These are phyloP conservation scores for Saccharomycopsis schoenii DNA, from an alignment of 805 yeast species.

Conservation along the genomic window DNA sequence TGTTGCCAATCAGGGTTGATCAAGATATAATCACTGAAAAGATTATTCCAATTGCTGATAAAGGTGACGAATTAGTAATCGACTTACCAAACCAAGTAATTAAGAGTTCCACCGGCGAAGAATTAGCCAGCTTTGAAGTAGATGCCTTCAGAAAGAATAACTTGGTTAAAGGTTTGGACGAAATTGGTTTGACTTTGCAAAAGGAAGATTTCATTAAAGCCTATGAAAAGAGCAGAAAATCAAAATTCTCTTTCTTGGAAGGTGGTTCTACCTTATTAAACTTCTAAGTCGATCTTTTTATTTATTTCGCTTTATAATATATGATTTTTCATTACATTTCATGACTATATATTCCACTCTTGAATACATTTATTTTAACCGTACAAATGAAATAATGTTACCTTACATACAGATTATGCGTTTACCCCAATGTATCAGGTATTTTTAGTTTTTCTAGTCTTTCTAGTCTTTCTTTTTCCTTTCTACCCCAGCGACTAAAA, in stretches of 20 bases:
- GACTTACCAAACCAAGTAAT: slow-evolving; percentile 87
- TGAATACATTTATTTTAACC: too few species aligned
- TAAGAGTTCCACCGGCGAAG: slow-evolving; percentile 53
- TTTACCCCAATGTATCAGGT: background rate
- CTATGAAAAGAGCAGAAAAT: slow-evolving; percentile 71
- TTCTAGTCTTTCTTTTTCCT: background rate
- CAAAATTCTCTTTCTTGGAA: slow-evolving; percentile 83
- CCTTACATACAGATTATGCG: background rate
- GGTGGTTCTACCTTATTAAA: slow-evolving; percentile 63
- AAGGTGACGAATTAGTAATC: slow-evolving; percentile 61
- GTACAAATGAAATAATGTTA: background rate
- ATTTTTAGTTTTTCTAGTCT: background rate
- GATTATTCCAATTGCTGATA: slow-evolving; percentile 70
- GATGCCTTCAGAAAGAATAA: slow-evolving; percentile 94
- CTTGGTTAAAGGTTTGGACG: slow-evolving; percentile 89
- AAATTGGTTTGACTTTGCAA: slow-evolving; percentile 89
- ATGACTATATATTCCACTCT: too few species aligned
- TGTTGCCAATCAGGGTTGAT: slow-evolving; percentile 86
- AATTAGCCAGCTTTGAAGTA: slow-evolving; percentile 74
- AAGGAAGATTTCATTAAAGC: slow-evolving; percentile 67
- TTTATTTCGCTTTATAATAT: background rate
- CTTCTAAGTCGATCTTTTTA: background rate
- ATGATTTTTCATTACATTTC: background rate
- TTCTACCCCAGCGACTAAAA: background rate
- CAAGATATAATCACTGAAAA: slow-evolving; percentile 62